phyloP scores from a whole-genome alignment of 345 rosid genomes.

The Mallotus nudiflorus region DNA sequence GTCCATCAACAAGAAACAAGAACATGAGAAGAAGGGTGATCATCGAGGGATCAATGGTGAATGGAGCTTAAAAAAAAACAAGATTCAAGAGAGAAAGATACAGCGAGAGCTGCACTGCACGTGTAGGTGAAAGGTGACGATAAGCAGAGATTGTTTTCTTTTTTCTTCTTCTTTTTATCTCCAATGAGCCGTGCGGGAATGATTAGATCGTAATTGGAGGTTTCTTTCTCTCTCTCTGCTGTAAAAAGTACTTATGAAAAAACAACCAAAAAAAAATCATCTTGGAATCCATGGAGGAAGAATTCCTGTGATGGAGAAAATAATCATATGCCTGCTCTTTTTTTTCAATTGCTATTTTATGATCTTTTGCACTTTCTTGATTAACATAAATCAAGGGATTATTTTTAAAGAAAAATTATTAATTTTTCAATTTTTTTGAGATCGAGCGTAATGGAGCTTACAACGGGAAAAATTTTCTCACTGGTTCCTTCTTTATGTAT shows the following conservation, averaged over 20 bases:
- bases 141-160: neutral
- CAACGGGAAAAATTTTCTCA: too few species aligned
- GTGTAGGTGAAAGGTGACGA: conserved; percentile 33
- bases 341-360: neutral
- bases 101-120: conserved; percentile 11
- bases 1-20: conserved; percentile 3
- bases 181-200: conserved; percentile 39
- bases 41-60: neutral
- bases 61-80: neutral
- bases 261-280: neutral
- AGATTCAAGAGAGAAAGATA: neutral
- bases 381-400: neutral
- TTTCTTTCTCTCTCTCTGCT: conserved; percentile 11
- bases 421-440: too few species aligned
- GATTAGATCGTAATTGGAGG: conserved; percentile 46
- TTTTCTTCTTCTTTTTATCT: neutral
- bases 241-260: conserved; percentile 22
- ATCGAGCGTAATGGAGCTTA: too few species aligned
- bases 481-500: too few species aligned
- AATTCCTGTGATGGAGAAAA: conserved; percentile 35
- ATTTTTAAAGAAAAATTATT: too few species aligned
- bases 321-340: conserved; percentile 14
- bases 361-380: neutral
- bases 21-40: neutral
- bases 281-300: conserved; percentile 16